phyloP scores from a whole-genome alignment of 108 stramenopile genomes.

The Cylindrotheca fusiformis region DNA sequence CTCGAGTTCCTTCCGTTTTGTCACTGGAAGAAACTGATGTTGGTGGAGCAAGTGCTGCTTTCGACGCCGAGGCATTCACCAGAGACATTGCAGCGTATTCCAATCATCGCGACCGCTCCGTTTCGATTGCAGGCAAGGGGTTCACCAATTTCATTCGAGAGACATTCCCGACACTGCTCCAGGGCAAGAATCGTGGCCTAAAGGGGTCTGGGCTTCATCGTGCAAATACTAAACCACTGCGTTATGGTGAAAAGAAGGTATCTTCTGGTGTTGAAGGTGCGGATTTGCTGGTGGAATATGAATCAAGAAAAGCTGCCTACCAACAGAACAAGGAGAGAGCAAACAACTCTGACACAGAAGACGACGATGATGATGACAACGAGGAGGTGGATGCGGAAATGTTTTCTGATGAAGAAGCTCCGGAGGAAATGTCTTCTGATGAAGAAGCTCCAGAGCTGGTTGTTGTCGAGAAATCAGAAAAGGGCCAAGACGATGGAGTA shows the following conservation, averaged over 20 bases:
- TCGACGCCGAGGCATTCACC: constrained; percentile 93
- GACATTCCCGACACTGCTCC: constrained; percentile 83
- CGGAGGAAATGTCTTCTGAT: constrained; percentile 42
- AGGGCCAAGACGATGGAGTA: constrained; percentile 28
- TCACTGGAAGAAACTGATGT: constrained; percentile 63
- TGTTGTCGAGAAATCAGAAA: constrained; percentile 38
- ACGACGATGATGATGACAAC: constrained; percentile 36
- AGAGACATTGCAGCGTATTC: constrained; percentile 92
- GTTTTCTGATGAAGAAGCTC: constrained; percentile 43
- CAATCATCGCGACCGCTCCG: constrained; percentile 90
- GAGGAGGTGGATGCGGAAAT: constrained; percentile 49
- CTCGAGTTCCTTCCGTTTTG: constrained; percentile 84
- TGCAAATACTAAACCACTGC: constrained; percentile 74
- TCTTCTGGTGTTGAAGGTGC: constrained; percentile 91
- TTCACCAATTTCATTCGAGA: constrained; percentile 95
- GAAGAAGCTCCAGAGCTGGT: constrained; percentile 71
- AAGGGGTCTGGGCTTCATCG: constrained; percentile 74
- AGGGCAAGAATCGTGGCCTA: constrained; percentile 90
- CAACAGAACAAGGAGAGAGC: constrained; percentile 23
- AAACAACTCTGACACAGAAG: constrained; percentile 31
- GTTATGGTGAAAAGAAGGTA: constrained; percentile 83
- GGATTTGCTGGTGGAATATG: constrained; percentile 86
- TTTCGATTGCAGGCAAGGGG: constrained; percentile 88
- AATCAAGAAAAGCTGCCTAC: constrained; percentile 62
- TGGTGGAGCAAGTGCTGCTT: constrained; percentile 31